Conservation (phyloP, 1,139 yeast genomes). For the Eremothecium gossypii region DNA sequence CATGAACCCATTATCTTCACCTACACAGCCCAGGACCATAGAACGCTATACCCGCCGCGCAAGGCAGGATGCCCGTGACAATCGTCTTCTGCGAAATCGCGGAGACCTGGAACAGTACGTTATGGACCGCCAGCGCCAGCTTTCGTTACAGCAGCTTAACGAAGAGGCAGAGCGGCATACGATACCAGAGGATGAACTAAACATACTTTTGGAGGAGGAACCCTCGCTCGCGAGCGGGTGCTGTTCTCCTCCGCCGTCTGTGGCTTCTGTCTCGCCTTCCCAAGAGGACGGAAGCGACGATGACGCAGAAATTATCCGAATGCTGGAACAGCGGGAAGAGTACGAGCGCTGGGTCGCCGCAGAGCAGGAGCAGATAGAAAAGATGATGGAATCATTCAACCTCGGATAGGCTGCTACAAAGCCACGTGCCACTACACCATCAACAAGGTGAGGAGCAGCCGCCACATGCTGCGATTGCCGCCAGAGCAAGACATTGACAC, state of each 20-base stretch:
- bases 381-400: slow-evolving; percentile 6
- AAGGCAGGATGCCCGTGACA: slow-evolving; percentile 9
- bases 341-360: slow-evolving; percentile 11
- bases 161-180: slow-evolving; percentile 18
- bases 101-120: slow-evolving; percentile 26
- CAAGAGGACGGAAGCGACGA: slow-evolving; percentile 13
- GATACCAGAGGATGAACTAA: slow-evolving; percentile 16
- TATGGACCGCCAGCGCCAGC: slow-evolving; percentile 16
- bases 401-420: background rate
- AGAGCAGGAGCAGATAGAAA: slow-evolving; percentile 8
- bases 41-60: slow-evolving; percentile 6
- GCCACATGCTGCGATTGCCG: background rate
- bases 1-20: slow-evolving; percentile 5
- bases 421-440: background rate
- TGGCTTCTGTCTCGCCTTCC: background rate
- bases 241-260: background rate
- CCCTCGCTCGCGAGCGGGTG: background rate
- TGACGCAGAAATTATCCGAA: slow-evolving; percentile 20
- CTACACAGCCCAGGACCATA: slow-evolving; percentile 5
- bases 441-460: background rate
- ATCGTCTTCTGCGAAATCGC: slow-evolving; percentile 11
- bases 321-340: slow-evolving; percentile 16
- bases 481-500: background rate
- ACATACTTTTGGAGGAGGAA: slow-evolving; percentile 13
- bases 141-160: slow-evolving; percentile 13